A percentile compares a stretch with the other conserved stretches of the same genome.
Evolutionary conservation across 2,329 filamentous ascomycete genomes (phyloP).

Genomic region (Fusarium napiforme): DNA sequence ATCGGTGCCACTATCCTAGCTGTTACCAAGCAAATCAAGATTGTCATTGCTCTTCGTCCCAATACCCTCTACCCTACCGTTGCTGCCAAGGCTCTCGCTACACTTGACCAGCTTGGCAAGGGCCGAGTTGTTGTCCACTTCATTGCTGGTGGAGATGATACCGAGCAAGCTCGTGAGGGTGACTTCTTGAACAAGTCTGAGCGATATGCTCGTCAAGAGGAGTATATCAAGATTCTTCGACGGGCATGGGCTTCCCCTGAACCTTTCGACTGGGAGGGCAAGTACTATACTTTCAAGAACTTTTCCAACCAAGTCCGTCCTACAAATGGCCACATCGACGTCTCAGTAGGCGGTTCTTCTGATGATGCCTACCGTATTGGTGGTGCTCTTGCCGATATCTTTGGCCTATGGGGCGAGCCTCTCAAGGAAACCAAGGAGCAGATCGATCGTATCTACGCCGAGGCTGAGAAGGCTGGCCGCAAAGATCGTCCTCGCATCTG

Average conservation of each 20-base stretch:
- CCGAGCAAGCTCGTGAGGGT: slow-evolving; percentile 68
- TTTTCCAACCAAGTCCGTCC: slow-evolving; percentile 67
- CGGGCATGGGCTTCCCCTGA: slow-evolving; percentile 67
- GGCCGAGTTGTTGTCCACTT: slow-evolving; percentile 71
- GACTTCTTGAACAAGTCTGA: slow-evolving; percentile 68
- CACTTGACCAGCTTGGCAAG: slow-evolving; percentile 67
- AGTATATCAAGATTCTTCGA: slow-evolving; percentile 70
- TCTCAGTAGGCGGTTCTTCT: slow-evolving; percentile 69
- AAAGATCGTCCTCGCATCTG: slow-evolving; percentile 67
- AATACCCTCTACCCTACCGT: slow-evolving; percentile 70
- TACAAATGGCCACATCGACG: slow-evolving; percentile 63
- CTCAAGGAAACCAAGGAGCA: slow-evolving; percentile 72
- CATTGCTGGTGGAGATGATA: slow-evolving; percentile 70
- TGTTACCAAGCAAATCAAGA: slow-evolving; percentile 67
- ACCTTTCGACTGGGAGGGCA: slow-evolving; percentile 70
- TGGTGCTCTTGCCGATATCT: slow-evolving; percentile 69
- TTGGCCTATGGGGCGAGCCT: slow-evolving; percentile 72
- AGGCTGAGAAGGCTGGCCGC: slow-evolving; percentile 67
- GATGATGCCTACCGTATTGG: slow-evolving; percentile 69
- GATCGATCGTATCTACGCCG: slow-evolving; percentile 69
- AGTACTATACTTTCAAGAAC: slow-evolving; percentile 69
- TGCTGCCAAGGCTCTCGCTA: slow-evolving; percentile 70
- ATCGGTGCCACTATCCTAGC: slow-evolving; percentile 67
- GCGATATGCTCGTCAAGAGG: slow-evolving; percentile 67
- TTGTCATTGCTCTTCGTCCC: slow-evolving; percentile 70